These are phyloP conservation scores for Chlorella sp. DNA, from an alignment of 139 green algal genomes.

Conservation along the genomic window DNA sequence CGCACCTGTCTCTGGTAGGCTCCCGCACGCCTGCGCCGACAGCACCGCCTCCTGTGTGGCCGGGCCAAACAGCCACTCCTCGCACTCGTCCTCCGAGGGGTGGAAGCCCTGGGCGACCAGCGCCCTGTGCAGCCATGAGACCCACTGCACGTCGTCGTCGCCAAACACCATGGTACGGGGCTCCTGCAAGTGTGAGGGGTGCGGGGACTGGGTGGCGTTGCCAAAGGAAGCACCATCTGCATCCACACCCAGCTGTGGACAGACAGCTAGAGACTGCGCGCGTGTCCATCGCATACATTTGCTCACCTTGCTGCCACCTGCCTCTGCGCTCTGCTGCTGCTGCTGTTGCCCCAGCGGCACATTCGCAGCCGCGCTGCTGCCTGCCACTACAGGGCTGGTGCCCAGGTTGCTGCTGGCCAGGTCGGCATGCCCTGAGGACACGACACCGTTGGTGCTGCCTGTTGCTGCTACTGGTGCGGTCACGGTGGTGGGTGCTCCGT, in stretches of 20 bases:
- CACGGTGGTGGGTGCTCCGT: too few relatives aligned
- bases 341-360: too few relatives aligned
- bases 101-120: constrained; percentile 55
- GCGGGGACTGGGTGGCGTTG: background rate
- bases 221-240: background rate
- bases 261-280: background rate
- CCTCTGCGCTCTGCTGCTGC: background rate
- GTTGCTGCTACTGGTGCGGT: too few relatives aligned
- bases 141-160: constrained; percentile 79
- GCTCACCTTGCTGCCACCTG: background rate
- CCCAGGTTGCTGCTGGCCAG: too few relatives aligned
- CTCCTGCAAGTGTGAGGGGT: background rate
- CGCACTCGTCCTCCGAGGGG: constrained; percentile 22
- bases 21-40: constrained; percentile 52
- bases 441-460: too few relatives aligned
- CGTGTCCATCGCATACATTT: background rate
- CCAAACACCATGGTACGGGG: constrained; percentile 24
- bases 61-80: constrained; percentile 43
- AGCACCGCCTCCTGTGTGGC: constrained; percentile 35
- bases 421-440: too few relatives aligned
- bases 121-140: constrained; percentile 52
- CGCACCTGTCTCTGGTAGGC: background rate
- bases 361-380: too few relatives aligned
- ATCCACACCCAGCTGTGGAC: too few relatives aligned
- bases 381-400: too few relatives aligned